These are phyloP conservation scores for Clitopilus passeckerianus DNA, from an alignment of 768 basidiomycete genomes.

Conservation along the genomic window DNA sequence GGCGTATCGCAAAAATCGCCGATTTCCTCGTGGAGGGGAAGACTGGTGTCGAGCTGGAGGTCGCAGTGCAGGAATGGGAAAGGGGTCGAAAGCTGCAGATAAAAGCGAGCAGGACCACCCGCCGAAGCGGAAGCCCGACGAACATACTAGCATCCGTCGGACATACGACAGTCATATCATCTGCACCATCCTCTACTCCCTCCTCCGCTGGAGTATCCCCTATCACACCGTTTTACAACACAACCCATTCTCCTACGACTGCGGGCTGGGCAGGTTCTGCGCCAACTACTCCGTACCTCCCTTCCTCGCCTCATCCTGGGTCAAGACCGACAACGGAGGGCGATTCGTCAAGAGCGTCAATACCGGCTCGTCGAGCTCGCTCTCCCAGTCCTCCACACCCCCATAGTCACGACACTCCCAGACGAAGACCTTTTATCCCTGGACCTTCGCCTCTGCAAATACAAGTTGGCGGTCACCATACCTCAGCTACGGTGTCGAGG, in stretches of 20 bases:
- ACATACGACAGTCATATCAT: neutral
- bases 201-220: neutral
- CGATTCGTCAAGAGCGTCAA: neutral
- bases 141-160: neutral
- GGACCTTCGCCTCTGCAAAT: neutral
- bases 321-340: neutral
- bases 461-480: neutral
- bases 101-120: neutral
- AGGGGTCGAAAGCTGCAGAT: conserved; percentile 16
- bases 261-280: neutral
- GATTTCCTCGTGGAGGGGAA: conserved; percentile 63
- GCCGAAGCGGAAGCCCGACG: neutral
- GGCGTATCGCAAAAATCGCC: conserved; percentile 64
- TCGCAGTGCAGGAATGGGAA: conserved; percentile 63
- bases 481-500: neutral
- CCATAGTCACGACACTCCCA: neutral
- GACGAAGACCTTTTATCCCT: neutral
- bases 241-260: neutral
- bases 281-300: neutral
- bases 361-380: neutral
- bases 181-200: neutral
- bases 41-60: conserved; percentile 55
- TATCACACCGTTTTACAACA: neutral
- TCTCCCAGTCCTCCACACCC: neutral
- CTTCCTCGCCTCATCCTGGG: neutral